phyloP scores from a whole-genome alignment of 116 monocot species.

The Iris pallida region DNA sequence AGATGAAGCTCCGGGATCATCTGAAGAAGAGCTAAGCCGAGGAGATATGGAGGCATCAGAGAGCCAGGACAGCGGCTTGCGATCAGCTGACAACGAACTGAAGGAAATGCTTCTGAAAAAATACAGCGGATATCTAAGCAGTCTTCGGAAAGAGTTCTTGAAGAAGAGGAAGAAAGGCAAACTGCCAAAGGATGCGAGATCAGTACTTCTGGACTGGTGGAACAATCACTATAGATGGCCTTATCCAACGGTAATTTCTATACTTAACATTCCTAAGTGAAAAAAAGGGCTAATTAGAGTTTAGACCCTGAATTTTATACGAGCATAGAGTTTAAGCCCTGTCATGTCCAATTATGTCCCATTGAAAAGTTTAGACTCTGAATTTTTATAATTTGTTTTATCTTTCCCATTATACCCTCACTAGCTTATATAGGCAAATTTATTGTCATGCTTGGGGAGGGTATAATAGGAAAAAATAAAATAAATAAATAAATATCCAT shows the following conservation, averaged over 20 bases:
- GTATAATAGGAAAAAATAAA: too few species aligned
- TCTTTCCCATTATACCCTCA: too few species aligned
- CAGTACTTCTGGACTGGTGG: slow-evolving; percentile 61
- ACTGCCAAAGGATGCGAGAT: slow-evolving; percentile 60
- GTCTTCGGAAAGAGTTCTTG: slow-evolving; percentile 54
- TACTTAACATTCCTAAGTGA: too few species aligned
- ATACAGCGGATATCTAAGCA: slow-evolving; percentile 68
- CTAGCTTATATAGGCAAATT: too few species aligned
- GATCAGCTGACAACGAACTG: slow-evolving; percentile 33
- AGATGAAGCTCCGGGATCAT: slow-evolving; percentile 45
- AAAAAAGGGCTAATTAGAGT: too few species aligned
- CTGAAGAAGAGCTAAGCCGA: slow-evolving; percentile 41
- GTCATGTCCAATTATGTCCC: too few species aligned
- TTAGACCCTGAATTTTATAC: too few species aligned
- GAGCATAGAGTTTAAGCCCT: too few species aligned
- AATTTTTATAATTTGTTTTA: too few species aligned
- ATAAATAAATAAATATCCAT: too few species aligned
- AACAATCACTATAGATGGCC: slow-evolving; percentile 67
- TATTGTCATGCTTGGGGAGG: too few species aligned
- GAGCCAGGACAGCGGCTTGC: slow-evolving; percentile 17
- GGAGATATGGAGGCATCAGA: slow-evolving; percentile 20
- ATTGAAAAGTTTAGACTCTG: too few species aligned
- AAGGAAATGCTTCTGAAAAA: slow-evolving; percentile 75
- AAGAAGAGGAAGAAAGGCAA: slow-evolving; percentile 81
- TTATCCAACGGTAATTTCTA: slow-evolving; percentile 62